phyloP scores from a whole-genome alignment of 129 eudicot genomes.

The Chrysanthemum lavandulifolium region DNA sequence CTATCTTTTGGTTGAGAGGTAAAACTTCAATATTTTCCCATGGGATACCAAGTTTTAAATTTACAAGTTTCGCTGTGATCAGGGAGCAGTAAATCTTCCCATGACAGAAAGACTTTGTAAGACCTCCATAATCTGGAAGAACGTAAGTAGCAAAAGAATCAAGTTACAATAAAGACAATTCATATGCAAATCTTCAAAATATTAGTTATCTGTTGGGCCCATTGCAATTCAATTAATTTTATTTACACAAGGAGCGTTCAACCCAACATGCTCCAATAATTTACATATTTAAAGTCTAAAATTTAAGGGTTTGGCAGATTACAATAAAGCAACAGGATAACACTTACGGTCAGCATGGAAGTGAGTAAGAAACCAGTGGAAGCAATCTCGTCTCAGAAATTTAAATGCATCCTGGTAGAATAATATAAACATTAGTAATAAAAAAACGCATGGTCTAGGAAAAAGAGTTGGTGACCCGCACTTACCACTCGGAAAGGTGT shows the following conservation, averaged over 20 bases:
- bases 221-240: too few species aligned
- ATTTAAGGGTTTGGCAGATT: neutral
- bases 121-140: conserved; percentile 86
- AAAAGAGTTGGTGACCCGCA: conserved; percentile 10
- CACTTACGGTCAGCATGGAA: conserved; percentile 93
- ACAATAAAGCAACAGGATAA: neutral
- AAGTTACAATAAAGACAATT: neutral
- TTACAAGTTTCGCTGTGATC: conserved; percentile 84
- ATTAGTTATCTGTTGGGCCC: neutral
- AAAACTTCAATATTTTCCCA: conserved; percentile 75
- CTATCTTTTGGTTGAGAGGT: conserved; percentile 76
- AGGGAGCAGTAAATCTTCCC: conserved; percentile 84
- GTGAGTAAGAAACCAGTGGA: conserved; percentile 94
- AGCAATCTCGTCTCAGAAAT: conserved; percentile 79
- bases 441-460: conserved; percentile 8
- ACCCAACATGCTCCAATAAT: neutral
- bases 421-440: conserved; percentile 2
- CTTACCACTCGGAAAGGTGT: conserved; percentile 88
- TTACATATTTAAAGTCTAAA: neutral
- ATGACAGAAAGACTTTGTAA: conserved; percentile 77
- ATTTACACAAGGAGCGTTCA: too few species aligned
- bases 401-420: conserved; percentile 84
- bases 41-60: conserved; percentile 82
- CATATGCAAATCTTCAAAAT: neutral
- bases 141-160: conserved; percentile 16